Evolutionary conservation across 2,329 filamentous ascomycete genomes (phyloP).

Genomic region (Aspergillus viridinutans): DNA sequence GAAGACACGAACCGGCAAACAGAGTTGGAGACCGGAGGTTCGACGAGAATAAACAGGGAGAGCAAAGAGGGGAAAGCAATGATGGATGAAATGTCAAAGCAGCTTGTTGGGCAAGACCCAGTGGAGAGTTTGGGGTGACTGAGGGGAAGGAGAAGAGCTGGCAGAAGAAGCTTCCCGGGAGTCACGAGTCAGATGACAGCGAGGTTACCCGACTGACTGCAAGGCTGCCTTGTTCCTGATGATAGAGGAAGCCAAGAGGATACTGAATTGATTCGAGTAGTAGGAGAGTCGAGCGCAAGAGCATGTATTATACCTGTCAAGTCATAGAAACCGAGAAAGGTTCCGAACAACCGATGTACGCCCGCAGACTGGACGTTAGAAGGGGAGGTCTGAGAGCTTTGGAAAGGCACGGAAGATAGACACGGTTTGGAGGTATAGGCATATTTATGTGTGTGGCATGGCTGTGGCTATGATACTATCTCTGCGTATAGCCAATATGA

Average conservation of each 20-base stretch:
- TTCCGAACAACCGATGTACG: conserved; percentile 1
- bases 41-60: conserved; percentile 3
- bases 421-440: not conserved
- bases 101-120: not conserved
- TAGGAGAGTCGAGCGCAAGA: not conserved
- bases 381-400: not conserved
- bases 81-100: not conserved
- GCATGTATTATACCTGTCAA: not conserved
- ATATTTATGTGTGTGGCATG: not conserved
- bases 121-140: not conserved
- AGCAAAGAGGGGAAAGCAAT: conserved; percentile 1
- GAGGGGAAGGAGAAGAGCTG: not conserved
- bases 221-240: too few relatives aligned
- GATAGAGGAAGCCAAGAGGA: not conserved
- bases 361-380: too few relatives aligned
- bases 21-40: conserved; percentile 11
- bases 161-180: not conserved
- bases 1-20: conserved; percentile 1
- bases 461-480: not conserved
- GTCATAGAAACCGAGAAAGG: conserved; percentile 2
- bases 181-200: not conserved
- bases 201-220: not conserved
- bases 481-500: not conserved
- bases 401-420: not conserved
- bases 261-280: not conserved